Evolutionary conservation across 2,329 filamentous ascomycete genomes (phyloP), one percentile per base, ranked within the genome.

Genomic region (Pseudogymnoascus sp.): DNA sequence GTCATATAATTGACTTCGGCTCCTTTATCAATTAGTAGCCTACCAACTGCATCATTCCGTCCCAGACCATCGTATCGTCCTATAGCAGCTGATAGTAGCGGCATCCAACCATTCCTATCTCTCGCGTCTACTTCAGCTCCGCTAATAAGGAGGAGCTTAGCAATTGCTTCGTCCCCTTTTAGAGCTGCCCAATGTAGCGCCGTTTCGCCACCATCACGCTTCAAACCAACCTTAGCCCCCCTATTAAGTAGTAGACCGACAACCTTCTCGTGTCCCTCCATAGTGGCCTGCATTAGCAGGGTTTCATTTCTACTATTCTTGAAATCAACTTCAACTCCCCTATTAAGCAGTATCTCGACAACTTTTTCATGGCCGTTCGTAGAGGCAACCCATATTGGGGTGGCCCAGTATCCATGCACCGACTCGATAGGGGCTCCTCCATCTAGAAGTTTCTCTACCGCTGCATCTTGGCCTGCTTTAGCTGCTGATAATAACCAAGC

Each of bases 401-500:
- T 23, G 21, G 0, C 1, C 5, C 4, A 3, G 1, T 4, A 0
- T 23, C 13, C 3, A 15, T 15, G 1, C 19, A 3, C 13, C 5
- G 13, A n/a, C 19, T 9, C 6, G 13, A 26, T 19, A 26, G 40
- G 21, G n/a, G 21, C 21, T 46, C 19, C 21, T 46, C 21, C 26
- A 26, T 26, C 21, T n/a, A 46, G 21, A 46, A 46, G 42, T 26
- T 26, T 21, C 26, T 26, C 42, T 4, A 26, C 42, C 13, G 7
- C 42, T 46, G 42, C 42, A 10, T 26, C 11, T 26, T 46, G 42
- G 13, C 21, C 42, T n/a, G 13, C 11, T n/a, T 0, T 5, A 15
- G 7, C 21, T 26, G 42, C 42, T 26, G 1, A 26, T n/a, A n/a
- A 7, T 44, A 46, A 9, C 42, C 42, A 46, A 15, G 2, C 2